phyloP scores from a whole-genome alignment of 495 filamentous ascomycete genomes.

The Penicillium canariense region DNA sequence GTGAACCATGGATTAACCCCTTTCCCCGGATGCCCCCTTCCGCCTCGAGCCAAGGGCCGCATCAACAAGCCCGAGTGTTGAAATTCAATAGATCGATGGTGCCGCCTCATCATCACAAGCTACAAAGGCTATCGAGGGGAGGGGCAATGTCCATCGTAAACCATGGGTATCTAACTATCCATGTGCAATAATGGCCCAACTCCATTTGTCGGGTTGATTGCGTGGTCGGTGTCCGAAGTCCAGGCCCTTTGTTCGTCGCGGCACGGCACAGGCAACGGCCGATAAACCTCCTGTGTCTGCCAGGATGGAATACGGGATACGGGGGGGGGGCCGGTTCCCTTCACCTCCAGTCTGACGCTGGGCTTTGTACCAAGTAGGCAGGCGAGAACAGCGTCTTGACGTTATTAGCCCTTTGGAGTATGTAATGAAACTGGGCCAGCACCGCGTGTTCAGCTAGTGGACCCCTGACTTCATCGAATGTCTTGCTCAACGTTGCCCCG shows the following conservation, averaged over 20 bases:
- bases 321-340: too few relatives aligned
- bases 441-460: too few relatives aligned
- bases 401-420: not conserved
- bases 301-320: not conserved
- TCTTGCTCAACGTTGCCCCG: not conserved
- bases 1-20: slow-evolving; percentile 27
- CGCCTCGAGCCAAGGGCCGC: slow-evolving; percentile 14
- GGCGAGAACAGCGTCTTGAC: too few relatives aligned
- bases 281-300: too few relatives aligned
- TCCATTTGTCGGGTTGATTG: not conserved
- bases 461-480: not conserved
- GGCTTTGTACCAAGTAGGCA: too few relatives aligned
- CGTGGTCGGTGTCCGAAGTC: not conserved
- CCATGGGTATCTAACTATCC: not conserved
- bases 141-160: too few relatives aligned
- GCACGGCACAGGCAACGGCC: not conserved
- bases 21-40: slow-evolving; percentile 25
- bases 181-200: not conserved
- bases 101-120: too few relatives aligned
- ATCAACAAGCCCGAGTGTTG: not conserved
- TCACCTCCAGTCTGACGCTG: too few relatives aligned
- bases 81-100: not conserved
- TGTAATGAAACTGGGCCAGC: too few relatives aligned
- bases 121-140: not conserved
- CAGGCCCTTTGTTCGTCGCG: not conserved